phyloP scores from a whole-genome alignment of 208 protist genomes.

The Polymyxa betae region DNA sequence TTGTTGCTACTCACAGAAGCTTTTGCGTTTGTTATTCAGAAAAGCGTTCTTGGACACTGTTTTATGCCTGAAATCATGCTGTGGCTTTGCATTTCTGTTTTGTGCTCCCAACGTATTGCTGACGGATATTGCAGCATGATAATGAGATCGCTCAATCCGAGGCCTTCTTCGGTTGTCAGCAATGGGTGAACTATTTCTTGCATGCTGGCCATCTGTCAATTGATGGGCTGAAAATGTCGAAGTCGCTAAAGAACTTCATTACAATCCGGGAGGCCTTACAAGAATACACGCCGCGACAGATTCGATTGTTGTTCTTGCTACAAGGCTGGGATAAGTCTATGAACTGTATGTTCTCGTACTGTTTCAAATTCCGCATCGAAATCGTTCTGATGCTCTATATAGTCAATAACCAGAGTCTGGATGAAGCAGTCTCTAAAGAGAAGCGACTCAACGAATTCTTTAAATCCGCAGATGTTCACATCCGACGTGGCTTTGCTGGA shows the following conservation, averaged over 20 bases:
- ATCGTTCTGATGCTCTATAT: too few species aligned
- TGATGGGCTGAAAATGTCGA: conserved; percentile 77
- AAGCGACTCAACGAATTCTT: conserved; percentile 62
- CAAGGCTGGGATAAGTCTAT: conserved; percentile 64
- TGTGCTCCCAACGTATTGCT: too few species aligned
- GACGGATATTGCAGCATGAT: conserved; percentile 72
- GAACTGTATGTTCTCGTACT: conserved; percentile 54
- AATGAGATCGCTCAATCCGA: conserved; percentile 80
- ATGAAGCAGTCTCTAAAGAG: conserved; percentile 58
- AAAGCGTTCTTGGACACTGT: too few species aligned
- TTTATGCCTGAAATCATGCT: too few species aligned
- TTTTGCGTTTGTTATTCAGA: too few species aligned
- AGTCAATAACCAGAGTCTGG: conserved; percentile 61
- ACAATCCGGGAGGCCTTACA: conserved; percentile 70
- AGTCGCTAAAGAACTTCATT: conserved; percentile 81
- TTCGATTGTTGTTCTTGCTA: conserved; percentile 67
- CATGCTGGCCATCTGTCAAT: conserved; percentile 72
- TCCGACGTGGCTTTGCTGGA: not conserved
- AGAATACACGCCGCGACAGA: conserved; percentile 54
- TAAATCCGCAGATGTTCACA: not conserved
- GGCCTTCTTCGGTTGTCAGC: conserved; percentile 58
- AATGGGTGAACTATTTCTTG: conserved; percentile 73
- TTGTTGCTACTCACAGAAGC: too few species aligned
- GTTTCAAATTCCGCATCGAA: too few species aligned
- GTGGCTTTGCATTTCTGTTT: too few species aligned